Evolutionary conservation across 352 stramenopile species (phyloP).

Genomic region (Peronospora belbahrii): DNA sequence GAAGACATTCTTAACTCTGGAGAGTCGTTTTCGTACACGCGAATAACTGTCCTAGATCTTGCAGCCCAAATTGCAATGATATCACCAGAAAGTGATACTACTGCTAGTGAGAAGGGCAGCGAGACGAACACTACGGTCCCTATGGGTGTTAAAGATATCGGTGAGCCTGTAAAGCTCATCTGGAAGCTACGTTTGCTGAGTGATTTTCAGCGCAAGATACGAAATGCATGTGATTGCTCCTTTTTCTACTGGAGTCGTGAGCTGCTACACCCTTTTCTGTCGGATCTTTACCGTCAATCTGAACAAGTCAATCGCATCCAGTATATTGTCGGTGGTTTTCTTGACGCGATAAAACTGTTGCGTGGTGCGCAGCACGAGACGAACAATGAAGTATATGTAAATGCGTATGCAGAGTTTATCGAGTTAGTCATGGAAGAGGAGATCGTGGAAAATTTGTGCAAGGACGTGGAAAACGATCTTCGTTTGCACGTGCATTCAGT

Average conservation of each 20-base stretch:
- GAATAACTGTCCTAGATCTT: slow-evolving; percentile 71
- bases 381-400: slow-evolving; percentile 61
- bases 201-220: slow-evolving; percentile 85
- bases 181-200: slow-evolving; percentile 82
- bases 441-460: slow-evolving; percentile 85
- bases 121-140: slow-evolving; percentile 30
- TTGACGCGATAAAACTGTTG: slow-evolving; percentile 69
- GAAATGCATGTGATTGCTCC: slow-evolving; percentile 83
- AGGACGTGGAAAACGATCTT: slow-evolving; percentile 91
- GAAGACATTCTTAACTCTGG: slow-evolving; percentile 79
- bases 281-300: slow-evolving; percentile 70
- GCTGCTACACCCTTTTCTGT: slow-evolving; percentile 80
- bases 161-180: slow-evolving; percentile 73
- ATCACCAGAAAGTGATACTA: slow-evolving; percentile 38
- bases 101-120: slow-evolving; percentile 29
- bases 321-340: slow-evolving; percentile 73
- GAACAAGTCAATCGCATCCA: slow-evolving; percentile 80
- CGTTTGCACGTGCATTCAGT: slow-evolving; percentile 86
- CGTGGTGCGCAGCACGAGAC: slow-evolving; percentile 70
- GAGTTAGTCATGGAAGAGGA: slow-evolving; percentile 81
- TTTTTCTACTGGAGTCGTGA: slow-evolving; percentile 92
- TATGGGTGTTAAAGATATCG: slow-evolving; percentile 50
- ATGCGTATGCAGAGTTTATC: slow-evolving; percentile 70
- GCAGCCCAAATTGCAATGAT: slow-evolving; percentile 77
- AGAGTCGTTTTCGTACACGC: slow-evolving; percentile 82